Base-by-base conservation (phyloP, 1,139 yeast species). In the Candida glucosophila region DNA sequence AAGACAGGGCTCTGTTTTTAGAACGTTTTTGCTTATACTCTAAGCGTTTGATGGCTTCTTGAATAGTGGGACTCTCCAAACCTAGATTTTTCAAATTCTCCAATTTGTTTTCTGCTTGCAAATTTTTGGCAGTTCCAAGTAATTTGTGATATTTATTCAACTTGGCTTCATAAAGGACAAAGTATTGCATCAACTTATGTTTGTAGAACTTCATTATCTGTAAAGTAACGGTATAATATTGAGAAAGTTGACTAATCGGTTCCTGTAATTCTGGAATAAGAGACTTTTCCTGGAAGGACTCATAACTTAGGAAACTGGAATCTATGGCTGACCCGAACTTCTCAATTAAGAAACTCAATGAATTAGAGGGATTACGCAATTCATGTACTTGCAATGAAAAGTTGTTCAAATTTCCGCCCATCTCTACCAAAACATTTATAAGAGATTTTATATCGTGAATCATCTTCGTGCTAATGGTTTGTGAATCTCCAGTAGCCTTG, bases 211-310 rank as follows among this genome's bases (percentile, higher is more conserved):
- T 58, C 23, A 64, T 47, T 22, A 63, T 40, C 29, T 59, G 61
- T 22, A 63, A 44, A 7, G 65, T 54, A 5, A 62, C 42, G 22
- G 52, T 36, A 34, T 56, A 57, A 31, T 65, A 61, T 33, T 60
- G 68, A 13, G 55, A 49, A 26, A 63, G 39, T 36, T 61, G 69
- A 35, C 57, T 52, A 16, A 62, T 50, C 8, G 67, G 65, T 35
- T 65, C 72, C 33, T 64, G 67, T 69, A 69, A 64, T 27, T 57
- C 51, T 2, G 70, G 66, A 5, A 63, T 47, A 22, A 61, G 52
- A 21, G 48, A 44, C 22, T 52, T 44, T 20, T 49, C 39, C 3
- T 59, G 38, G 32, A 60, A 64, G 12, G 56, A 49, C 39, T 65
- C 72, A 29, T 51, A 58, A 34, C 55, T 58, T 22, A 65, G 43